Conservation (phyloP, 495 filamentous ascomycete genomes). For the Xylaria cubensis region DNA sequence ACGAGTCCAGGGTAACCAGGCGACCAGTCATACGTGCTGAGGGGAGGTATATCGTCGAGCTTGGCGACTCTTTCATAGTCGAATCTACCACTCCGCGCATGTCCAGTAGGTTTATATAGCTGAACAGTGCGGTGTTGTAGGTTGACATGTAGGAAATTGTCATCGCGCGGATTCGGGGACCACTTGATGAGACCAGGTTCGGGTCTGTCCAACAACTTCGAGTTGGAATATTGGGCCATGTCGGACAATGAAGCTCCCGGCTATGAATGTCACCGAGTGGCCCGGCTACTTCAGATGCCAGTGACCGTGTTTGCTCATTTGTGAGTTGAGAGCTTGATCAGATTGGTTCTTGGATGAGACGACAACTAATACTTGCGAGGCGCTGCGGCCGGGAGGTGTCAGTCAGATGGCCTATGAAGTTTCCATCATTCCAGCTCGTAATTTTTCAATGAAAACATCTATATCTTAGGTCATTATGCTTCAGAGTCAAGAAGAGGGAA, state of each 20-base stretch:
- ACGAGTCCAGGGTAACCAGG: slow-evolving; percentile 71
- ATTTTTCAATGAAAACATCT: not conserved
- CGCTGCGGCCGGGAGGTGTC: slow-evolving; percentile 3
- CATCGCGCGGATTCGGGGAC: slow-evolving; percentile 76
- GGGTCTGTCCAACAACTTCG: slow-evolving; percentile 55
- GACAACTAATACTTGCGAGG: not conserved
- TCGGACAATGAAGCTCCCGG: not conserved
- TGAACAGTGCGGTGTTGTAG: slow-evolving; percentile 78
- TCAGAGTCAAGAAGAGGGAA: not conserved
- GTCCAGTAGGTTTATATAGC: slow-evolving; percentile 73
- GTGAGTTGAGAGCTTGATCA: not conserved
- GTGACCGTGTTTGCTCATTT: not conserved
- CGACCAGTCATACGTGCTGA: slow-evolving; percentile 97
- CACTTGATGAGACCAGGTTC: slow-evolving; percentile 74
- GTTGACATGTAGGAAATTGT: slow-evolving; percentile 84
- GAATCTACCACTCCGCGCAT: slow-evolving; percentile 60
- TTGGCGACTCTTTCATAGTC: slow-evolving; percentile 73
- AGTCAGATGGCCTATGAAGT: not conserved
- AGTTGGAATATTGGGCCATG: slow-evolving; percentile 39
- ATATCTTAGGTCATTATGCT: not conserved
- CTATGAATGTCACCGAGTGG: not conserved
- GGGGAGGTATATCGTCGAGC: slow-evolving; percentile 79
- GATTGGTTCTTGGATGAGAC: not conserved
- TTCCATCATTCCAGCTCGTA: not conserved
- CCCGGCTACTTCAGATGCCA: not conserved